Conservation (phyloP, 805 yeast genomes). For the Clavispora carvajalis region DNA sequence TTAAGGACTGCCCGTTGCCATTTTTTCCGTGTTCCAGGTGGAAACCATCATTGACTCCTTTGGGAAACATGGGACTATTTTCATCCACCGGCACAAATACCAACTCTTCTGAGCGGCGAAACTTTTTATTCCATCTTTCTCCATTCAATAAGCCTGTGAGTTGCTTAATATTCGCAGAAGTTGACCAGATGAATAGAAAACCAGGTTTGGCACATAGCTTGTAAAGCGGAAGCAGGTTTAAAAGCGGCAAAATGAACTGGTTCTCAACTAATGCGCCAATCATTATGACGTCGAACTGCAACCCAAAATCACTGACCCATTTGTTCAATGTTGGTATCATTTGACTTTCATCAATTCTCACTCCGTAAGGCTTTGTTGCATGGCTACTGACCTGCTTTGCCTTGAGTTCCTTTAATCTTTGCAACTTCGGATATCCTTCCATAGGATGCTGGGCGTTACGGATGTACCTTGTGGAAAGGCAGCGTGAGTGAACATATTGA, state of each 20-base stretch:
- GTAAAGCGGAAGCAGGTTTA: conserved; percentile 64
- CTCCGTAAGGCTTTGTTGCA: conserved; percentile 63
- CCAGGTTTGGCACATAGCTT: conserved; percentile 81
- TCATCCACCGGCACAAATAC: conserved; percentile 72
- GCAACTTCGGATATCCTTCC: conserved; percentile 83
- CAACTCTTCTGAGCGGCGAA: conserved; percentile 85
- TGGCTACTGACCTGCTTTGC: conserved; percentile 47
- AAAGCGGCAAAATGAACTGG: conserved; percentile 57
- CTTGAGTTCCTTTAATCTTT: conserved; percentile 62
- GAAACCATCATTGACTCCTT: conserved; percentile 32
- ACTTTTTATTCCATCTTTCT: conserved; percentile 52
- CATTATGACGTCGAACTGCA: conserved; percentile 87
- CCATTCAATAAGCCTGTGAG: conserved; percentile 48
- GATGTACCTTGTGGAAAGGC: conserved; percentile 58
- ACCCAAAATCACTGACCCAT: conserved; percentile 55
- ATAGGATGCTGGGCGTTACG: conserved; percentile 62
- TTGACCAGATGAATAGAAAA: conserved; percentile 81
- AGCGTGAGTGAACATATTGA: conserved; percentile 57
- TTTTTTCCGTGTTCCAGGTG: conserved; percentile 6
- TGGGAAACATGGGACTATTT: conserved; percentile 61
- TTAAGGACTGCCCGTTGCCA: conserved; percentile 28
- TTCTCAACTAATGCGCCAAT: conserved; percentile 79
- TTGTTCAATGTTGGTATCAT: conserved; percentile 52
- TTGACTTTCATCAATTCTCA: conserved; percentile 45
- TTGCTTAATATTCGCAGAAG: conserved; percentile 65